Evolutionary conservation across 2,329 filamentous ascomycete species (phyloP), one percentile per base, ranked within the genome.

Genomic region (Microascus cirrosus): DNA sequence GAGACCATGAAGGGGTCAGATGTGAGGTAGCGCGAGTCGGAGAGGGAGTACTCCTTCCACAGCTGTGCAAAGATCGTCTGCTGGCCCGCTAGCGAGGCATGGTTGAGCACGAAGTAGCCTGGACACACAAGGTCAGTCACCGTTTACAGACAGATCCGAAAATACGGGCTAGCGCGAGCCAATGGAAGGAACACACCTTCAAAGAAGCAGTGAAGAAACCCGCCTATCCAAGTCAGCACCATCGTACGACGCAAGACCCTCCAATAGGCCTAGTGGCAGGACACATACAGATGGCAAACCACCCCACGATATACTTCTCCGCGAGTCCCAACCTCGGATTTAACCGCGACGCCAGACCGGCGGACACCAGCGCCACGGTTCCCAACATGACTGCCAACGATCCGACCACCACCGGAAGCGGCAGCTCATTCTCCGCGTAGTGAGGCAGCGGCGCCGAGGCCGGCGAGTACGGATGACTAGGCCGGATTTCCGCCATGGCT

Each of bases 11-110:
- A 91, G 1, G 86, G 80, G 67, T 94, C 88, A 20, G 85, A 84
- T 2, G 86, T 91, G 64, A 96, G 75, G 67, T 96, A 96, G 51
- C 91, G 81, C 58, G 90, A 95, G 73, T 96, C 91, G 2, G 89
- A 92, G 36, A 92, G 78, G 2, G 89, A 80, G 69, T 96, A 96
- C 71, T 96, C 91, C 68, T 96, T 96, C 91, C 91, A 96, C 52
- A 95, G 76, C 74, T 96, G 90, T 2, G 86, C 89, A 59, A 92
- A 86, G 8, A 94, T 73, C 58, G 85, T 84, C 68, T 90, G 86
- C 60, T 82, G 82, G 12, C 80, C 75, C 0, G 84, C 82, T 68
- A 96, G 78, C 25, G 73, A 74, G 24, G 75, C 71, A 68, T 89
- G 86, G 68, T 92, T 83, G 62, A 81, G 70, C 61, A 91, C 78